Conservation (phyloP, 2,329 filamentous ascomycete species). For the Fusarium sp. region DNA sequence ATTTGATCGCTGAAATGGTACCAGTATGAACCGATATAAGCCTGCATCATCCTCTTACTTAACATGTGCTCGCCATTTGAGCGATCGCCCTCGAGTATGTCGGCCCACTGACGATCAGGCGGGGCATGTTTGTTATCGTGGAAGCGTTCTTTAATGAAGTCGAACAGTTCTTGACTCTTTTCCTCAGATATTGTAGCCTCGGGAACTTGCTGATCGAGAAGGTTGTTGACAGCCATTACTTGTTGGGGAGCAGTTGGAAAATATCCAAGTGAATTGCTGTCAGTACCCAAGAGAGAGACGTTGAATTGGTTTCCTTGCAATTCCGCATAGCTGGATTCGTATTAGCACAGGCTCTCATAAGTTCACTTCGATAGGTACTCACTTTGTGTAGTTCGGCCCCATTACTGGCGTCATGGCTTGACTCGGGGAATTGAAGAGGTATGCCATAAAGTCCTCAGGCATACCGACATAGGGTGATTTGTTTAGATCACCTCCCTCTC, state of each 20-base stretch:
- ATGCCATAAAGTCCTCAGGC: conserved; percentile 88
- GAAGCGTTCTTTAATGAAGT: conserved; percentile 84
- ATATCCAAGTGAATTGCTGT: conserved; percentile 64
- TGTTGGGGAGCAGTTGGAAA: conserved; percentile 76
- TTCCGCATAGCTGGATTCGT: conserved; percentile 63
- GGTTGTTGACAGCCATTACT: conserved; percentile 89
- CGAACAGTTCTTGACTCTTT: conserved; percentile 85
- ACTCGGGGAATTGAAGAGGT: conserved; percentile 74
- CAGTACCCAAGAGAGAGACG: conserved; percentile 62
- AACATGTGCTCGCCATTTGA: conserved; percentile 74
- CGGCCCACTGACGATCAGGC: conserved; percentile 79
- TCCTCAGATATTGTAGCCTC: conserved; percentile 87
- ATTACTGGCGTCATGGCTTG: conserved; percentile 60
- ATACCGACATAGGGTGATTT: conserved; percentile 87
- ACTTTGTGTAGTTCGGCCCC: conserved; percentile 61
- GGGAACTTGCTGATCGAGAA: conserved; percentile 82
- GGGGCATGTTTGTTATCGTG: conserved; percentile 83
- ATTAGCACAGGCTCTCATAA: conserved; percentile 42
- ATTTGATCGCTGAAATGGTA: conserved; percentile 93
- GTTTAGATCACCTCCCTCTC: conserved; percentile 80
- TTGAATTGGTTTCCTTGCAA: conserved; percentile 57
- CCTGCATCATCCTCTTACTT: conserved; percentile 94
- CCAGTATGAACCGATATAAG: conserved; percentile 95
- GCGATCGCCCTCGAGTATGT: conserved; percentile 82
- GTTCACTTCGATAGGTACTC: conserved; percentile 47